Percentiles rank a stretch among this genome's conserved stretches.
Evolutionary conservation across 148 eudicot genomes (phyloP).

Genomic region (Rhododendron williamsianum): DNA sequence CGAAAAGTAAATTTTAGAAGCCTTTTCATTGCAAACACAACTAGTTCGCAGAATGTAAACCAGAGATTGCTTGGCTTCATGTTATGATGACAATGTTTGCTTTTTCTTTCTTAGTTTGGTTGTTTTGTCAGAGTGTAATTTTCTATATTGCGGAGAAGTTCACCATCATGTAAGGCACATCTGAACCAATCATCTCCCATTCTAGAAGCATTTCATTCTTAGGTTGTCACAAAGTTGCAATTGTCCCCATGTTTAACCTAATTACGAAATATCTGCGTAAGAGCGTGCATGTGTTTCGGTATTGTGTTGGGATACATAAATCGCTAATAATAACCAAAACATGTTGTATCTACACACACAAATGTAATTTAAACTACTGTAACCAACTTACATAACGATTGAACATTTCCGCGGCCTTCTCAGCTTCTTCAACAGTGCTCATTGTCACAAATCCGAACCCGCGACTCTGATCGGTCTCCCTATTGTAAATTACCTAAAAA

Average conservation of each 20-base stretch:
- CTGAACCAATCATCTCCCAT: neutral
- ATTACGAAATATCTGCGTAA: no score
- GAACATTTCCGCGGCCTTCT: conserved; percentile 72
- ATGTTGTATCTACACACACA: neutral
- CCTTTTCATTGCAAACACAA: neutral
- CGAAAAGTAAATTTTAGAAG: no score
- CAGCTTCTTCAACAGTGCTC: conserved; percentile 90
- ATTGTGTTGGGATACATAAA: neutral
- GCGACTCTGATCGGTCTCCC: conserved; percentile 88
- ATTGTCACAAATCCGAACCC: conserved; percentile 95
- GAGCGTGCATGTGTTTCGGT: neutral
- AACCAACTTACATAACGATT: conserved; percentile 56
- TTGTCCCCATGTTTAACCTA: neutral
- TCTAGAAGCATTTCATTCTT: neutral
- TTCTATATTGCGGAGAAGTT: neutral
- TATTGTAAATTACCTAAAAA: conserved; percentile 75
- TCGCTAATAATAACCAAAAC: neutral
- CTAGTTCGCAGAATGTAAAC: neutral
- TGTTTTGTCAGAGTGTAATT: neutral
- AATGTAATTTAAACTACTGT: neutral
- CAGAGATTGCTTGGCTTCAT: neutral
- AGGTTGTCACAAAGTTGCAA: neutral
- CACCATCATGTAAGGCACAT: neutral
- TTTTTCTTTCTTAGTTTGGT: neutral
- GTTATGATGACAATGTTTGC: neutral